A percentile compares a stretch with the other conserved stretches of the same genome.
These are phyloP conservation scores for Pyrrhoderma lamaoense DNA, from an alignment of 1,284 basidiomycete species.

Conservation along the genomic window DNA sequence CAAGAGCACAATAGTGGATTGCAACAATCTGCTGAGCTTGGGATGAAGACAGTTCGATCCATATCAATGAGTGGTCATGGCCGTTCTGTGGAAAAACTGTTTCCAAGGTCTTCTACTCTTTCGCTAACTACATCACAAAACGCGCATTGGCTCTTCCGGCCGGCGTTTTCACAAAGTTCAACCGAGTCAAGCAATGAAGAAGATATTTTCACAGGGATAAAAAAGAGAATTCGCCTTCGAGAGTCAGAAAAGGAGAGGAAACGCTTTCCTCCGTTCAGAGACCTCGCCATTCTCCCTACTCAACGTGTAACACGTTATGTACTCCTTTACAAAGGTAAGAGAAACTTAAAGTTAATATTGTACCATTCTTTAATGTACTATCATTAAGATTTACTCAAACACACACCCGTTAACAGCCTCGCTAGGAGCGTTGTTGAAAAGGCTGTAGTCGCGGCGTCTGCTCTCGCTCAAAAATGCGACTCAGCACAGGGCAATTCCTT, in stretches of 20 bases:
- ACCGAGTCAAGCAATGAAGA: background rate
- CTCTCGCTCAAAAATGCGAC: conserved; percentile 59
- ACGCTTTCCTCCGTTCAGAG: conserved; percentile 32
- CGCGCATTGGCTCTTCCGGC: conserved; percentile 13
- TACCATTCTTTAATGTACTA: background rate
- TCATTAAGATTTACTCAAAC: conserved; percentile 35
- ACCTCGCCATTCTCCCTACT: conserved; percentile 62
- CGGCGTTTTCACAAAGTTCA: conserved; percentile 5
- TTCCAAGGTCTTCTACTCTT: background rate
- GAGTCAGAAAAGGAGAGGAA: conserved; percentile 15
- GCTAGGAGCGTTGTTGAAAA: conserved; percentile 45
- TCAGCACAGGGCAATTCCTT: conserved; percentile 52
- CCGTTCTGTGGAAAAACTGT: background rate
- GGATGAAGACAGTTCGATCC: conserved; percentile 3
- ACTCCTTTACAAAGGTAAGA: conserved; percentile 52
- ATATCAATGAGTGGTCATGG: conserved; percentile 7
- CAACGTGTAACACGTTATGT: conserved; percentile 67
- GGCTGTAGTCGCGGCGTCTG: conserved; percentile 48
- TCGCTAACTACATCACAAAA: conserved; percentile 2
- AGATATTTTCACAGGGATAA: conserved; percentile 5
- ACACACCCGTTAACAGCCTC: conserved; percentile 37
- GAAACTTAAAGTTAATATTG: conserved; percentile 21
- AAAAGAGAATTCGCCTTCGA: conserved; percentile 9
- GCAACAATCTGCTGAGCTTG: background rate
- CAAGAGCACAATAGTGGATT: conserved; percentile 2